Evolutionary conservation across 345 rosid genomes (phyloP).

Genomic region (Hibiscus tridactylites): DNA sequence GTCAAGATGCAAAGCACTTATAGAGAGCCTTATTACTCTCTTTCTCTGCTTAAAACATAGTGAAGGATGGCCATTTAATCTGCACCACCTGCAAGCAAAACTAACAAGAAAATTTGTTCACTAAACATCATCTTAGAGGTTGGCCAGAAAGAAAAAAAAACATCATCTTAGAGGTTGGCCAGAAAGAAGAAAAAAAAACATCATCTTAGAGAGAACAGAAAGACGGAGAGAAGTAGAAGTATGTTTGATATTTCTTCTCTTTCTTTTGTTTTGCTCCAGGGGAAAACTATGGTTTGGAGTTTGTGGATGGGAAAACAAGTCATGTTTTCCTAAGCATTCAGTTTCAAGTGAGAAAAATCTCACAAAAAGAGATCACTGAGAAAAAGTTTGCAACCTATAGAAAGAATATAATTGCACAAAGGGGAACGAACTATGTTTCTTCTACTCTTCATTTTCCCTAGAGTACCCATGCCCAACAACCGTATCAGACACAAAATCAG

Average conservation of each 20-base stretch:
- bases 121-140: background rate
- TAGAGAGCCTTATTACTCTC: slow-evolving; percentile 62
- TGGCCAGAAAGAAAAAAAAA: too few species aligned
- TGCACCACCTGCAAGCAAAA: slow-evolving; percentile 50
- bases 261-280: background rate
- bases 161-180: too few species aligned
- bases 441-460: too few species aligned
- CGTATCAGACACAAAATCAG: too few species aligned
- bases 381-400: slow-evolving; percentile 40
- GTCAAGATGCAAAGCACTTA: slow-evolving; percentile 74
- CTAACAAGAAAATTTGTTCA: background rate
- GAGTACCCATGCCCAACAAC: too few species aligned
- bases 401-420: slow-evolving; percentile 54
- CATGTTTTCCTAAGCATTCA: background rate
- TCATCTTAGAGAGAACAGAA: background rate
- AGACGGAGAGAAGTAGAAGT: background rate
- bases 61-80: slow-evolving; percentile 64
- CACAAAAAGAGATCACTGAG: background rate
- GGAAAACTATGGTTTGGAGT: background rate
- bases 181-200: too few species aligned
- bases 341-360: background rate
- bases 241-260: background rate
- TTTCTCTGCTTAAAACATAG: slow-evolving; percentile 75
- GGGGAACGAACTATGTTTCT: slow-evolving; percentile 40
- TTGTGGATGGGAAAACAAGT: background rate